A percentile compares a stretch with the other conserved stretches of the same genome.
These are phyloP conservation scores for Globisporangium uncinulatum DNA, from an alignment of 352 stramenopile species.

Conservation along the genomic window DNA sequence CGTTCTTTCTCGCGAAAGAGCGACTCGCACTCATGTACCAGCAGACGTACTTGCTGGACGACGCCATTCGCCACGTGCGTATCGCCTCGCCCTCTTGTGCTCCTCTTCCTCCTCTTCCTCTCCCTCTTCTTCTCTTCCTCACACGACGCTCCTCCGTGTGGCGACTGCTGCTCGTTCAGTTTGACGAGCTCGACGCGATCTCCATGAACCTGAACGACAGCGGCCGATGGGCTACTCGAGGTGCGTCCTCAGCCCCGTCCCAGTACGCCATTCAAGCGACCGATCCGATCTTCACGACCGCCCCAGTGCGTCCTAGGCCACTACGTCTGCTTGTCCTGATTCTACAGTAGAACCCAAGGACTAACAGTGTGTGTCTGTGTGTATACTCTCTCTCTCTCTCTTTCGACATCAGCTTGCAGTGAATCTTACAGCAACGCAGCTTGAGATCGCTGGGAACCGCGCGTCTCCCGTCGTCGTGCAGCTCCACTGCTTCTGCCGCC, in stretches of 20 bases:
- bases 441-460: conserved; percentile 43
- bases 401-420: conserved; percentile 41
- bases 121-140: not conserved
- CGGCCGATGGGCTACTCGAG: conserved; percentile 16
- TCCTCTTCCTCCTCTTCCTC: not conserved
- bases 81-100: not conserved
- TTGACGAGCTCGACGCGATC: conserved; percentile 80
- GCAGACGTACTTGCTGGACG: conserved; percentile 77
- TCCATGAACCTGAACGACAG: conserved; percentile 37
- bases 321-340: not conserved
- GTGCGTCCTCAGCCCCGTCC: conserved; percentile 2
- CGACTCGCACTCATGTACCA: conserved; percentile 78
- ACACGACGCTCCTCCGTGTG: not conserved
- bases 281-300: conserved; percentile 56
- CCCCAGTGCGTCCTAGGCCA: conserved; percentile 31
- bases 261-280: conserved; percentile 18
- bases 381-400: not conserved
- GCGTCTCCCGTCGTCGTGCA: conserved; percentile 47
- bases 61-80: conserved; percentile 74
- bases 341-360: not conserved
- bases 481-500: conserved; percentile 74
- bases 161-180: conserved; percentile 17
- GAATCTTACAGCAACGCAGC: conserved; percentile 38
- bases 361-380: not conserved
- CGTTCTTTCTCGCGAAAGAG: conserved; percentile 80